A percentile compares a stretch with the other conserved stretches of the same genome.
Evolutionary conservation across 805 yeast genomes (phyloP).

Genomic region (Candida easanensis): DNA sequence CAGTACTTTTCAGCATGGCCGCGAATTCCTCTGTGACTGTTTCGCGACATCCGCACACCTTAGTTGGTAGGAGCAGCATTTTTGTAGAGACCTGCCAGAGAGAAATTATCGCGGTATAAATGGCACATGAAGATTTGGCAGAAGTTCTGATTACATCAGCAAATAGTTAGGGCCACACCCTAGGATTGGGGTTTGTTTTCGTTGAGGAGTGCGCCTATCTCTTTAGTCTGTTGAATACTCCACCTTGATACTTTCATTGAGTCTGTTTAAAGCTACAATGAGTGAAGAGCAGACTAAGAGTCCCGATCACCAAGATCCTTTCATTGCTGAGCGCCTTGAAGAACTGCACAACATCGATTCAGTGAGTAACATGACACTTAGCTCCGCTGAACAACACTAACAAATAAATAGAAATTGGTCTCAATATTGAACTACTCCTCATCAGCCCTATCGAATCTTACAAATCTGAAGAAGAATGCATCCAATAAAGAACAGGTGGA

Average conservation of each 20-base stretch:
- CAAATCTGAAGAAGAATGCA: conserved; percentile 31
- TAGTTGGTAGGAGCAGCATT: background rate
- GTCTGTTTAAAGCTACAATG: background rate
- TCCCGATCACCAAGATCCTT: conserved; percentile 28
- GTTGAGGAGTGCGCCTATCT: too few relatives aligned
- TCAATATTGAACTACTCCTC: conserved; percentile 49
- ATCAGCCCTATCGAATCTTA: conserved; percentile 40
- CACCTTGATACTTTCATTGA: too few relatives aligned
- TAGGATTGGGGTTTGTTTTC: too few relatives aligned
- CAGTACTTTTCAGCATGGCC: conserved; percentile 19
- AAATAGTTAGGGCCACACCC: too few relatives aligned
- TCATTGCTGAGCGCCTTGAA: conserved; percentile 49
- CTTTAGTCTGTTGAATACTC: too few relatives aligned
- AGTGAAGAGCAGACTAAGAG: background rate
- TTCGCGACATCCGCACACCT: conserved; percentile 8
- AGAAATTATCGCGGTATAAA: background rate
- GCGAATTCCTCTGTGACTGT: conserved; percentile 17
- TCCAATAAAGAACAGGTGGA: conserved; percentile 23
- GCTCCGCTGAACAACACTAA: background rate
- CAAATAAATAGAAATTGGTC: conserved; percentile 38
- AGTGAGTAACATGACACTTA: conserved; percentile 17
- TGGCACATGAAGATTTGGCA: too few relatives aligned
- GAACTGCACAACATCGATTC: conserved; percentile 50
- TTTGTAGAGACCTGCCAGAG: too few relatives aligned
- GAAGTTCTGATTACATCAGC: too few relatives aligned